Base-by-base conservation (phyloP, 1,139 yeast genomes). In the Protomyces inouyei region DNA sequence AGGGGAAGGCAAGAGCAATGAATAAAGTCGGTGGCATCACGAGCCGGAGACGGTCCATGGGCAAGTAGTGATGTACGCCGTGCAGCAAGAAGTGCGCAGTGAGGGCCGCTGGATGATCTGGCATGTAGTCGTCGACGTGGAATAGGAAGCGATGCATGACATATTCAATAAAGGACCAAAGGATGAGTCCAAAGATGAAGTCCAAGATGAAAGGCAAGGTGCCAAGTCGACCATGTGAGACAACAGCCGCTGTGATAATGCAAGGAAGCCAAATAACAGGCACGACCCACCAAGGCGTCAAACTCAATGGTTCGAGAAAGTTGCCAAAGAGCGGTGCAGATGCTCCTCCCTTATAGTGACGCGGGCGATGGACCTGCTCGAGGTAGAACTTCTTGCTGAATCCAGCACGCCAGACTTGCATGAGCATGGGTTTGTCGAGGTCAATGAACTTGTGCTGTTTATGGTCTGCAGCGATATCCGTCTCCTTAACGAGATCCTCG, bases 21-120 rank as follows among this genome's bases (percentile, higher is more conserved):
- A 92, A 86, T 72, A 93, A 78, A 0, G 97, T 80, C 56, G 99
- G 99, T 3, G 99, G 99, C 86, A 93, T 86, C 55, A 93, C 99
- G 73, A 93, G 82, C 74, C 99, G 85, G 76, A 85, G 80, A 66
- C 84, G 83, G 77, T 93, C 99, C 98, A 95, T 93, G 67, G 99
- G 99, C 71, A 93, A 81, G 76, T 90, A 93, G 76, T 93, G 99
- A 75, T 93, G 99, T 65, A 92, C 87, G 61, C 99, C 99, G 73
- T 93, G 99, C 69, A 92, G 80, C 68, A 91, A 76, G 80, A 93
- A 93, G 76, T 93, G 99, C 55, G 90, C 71, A 1, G 96, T 84
- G 72, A 87, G 85, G 21, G 88, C 88, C 43, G 82, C 66, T 60
- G 85, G 86, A 75, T 87, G 83, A 70, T 89, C 88, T 12, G 99